Evolutionary conservation across 2,329 filamentous ascomycete species (phyloP).

Genomic region (Orbilia quercus): DNA sequence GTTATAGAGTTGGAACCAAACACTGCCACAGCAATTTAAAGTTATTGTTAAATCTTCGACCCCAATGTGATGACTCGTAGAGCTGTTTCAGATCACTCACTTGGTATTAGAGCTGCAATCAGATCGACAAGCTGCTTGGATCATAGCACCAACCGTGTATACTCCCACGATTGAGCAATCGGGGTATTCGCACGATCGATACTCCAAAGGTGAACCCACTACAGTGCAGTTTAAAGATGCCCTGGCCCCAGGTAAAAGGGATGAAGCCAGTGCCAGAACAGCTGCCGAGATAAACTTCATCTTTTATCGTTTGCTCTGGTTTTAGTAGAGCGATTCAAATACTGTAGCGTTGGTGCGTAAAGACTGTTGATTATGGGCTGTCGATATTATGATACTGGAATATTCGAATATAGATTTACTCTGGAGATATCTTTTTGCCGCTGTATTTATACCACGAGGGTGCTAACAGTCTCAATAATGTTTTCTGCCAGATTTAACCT

Average conservation of each 20-base stretch:
- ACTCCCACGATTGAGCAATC: slow-evolving; percentile 48
- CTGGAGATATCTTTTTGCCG: too few species aligned
- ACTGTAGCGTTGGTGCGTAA: too few species aligned
- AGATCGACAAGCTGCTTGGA: slow-evolving; percentile 46
- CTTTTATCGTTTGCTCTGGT: too few species aligned
- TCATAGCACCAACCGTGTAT: slow-evolving; percentile 44
- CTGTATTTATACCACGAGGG: too few species aligned
- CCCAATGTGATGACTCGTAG: background rate
- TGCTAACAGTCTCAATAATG: too few species aligned
- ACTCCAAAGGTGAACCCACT: slow-evolving; percentile 40
- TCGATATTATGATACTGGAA: too few species aligned
- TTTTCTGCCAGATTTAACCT: too few species aligned
- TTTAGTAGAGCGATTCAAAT: too few species aligned
- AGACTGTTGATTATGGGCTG: too few species aligned
- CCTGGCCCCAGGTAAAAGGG: slow-evolving; percentile 15
- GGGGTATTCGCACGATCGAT: slow-evolving; percentile 47
- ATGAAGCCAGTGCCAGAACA: slow-evolving; percentile 16
- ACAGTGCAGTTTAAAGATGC: slow-evolving; percentile 53
- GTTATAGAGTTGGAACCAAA: slow-evolving; percentile 51
- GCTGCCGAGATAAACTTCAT: slow-evolving; percentile 24
- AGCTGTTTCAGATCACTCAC: slow-evolving; percentile 12
- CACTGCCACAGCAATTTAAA: slow-evolving; percentile 9
- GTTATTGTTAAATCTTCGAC: background rate
- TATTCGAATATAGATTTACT: too few species aligned
- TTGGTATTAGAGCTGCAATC: slow-evolving; percentile 51